phyloP scores from a whole-genome alignment of 1,284 basidiomycete species.

The Phylloboletellus chloephorus region DNA sequence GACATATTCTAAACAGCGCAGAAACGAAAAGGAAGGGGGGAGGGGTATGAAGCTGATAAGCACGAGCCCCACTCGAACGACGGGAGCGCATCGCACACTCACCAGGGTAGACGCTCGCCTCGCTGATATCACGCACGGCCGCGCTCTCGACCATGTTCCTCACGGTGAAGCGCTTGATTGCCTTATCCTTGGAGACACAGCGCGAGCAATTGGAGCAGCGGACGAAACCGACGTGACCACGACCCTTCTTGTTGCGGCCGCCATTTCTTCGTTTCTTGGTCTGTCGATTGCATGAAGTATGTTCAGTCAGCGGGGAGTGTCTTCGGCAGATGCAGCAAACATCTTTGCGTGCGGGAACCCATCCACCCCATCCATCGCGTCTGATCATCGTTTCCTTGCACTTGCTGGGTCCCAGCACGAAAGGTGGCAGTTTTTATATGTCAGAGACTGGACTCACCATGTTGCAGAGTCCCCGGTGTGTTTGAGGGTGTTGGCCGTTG shows the following conservation, averaged over 20 bases:
- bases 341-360: slow-evolving; percentile 3
- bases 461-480: slow-evolving; percentile 17
- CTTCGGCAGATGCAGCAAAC: too few relatives aligned
- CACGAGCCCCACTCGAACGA: not conserved
- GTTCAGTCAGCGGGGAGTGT: too few relatives aligned
- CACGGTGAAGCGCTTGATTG: slow-evolving; percentile 99
- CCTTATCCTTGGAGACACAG: slow-evolving; percentile 95
- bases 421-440: not conserved
- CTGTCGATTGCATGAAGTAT: slow-evolving; percentile 37
- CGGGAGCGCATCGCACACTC: slow-evolving; percentile 30
- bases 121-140: slow-evolving; percentile 95
- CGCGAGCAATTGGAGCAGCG: slow-evolving; percentile 99
- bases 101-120: slow-evolving; percentile 93
- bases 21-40: not conserved
- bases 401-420: slow-evolving; percentile 3
- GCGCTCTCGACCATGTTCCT: slow-evolving; percentile 99
- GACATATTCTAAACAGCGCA: slow-evolving; percentile 70
- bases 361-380: slow-evolving; percentile 21
- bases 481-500: slow-evolving; percentile 22
- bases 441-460: slow-evolving; percentile 27
- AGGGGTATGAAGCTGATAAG: too few relatives aligned
- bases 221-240: slow-evolving; percentile 91
- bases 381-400: not conserved
- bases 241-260: slow-evolving; percentile 97
- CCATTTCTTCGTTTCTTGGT: slow-evolving; percentile 99